Percentiles rank a stretch among this genome's conserved stretches.
phyloP scores from a whole-genome alignment of 441 rosid genomes.

The Arabidopsis hybrid region DNA sequence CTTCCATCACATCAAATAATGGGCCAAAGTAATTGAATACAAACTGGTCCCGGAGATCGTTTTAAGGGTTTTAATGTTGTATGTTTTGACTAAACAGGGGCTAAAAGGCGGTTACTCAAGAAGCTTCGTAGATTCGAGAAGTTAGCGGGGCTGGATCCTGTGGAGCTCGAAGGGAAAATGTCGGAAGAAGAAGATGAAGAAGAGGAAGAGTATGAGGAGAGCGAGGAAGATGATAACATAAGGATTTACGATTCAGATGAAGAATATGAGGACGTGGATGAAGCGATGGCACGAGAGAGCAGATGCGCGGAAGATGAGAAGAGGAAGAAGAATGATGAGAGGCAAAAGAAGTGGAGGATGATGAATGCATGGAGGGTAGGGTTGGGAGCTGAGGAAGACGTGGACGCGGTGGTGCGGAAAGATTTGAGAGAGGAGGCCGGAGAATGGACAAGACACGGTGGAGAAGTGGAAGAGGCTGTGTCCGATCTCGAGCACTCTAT shows the following conservation, averaged over 20 bases:
- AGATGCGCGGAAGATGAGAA: constrained; percentile 24
- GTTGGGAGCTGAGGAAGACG: constrained; percentile 36
- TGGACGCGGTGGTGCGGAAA: constrained; percentile 27
- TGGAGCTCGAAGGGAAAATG: constrained; percentile 79
- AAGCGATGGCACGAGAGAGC: constrained; percentile 22
- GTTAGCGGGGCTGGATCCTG: constrained; percentile 78
- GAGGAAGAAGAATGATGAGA: constrained; percentile 35
- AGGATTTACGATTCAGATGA: constrained; percentile 39
- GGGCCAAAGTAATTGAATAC: constrained; percentile 13
- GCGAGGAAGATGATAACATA: constrained; percentile 40
- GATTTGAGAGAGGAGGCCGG: constrained; percentile 39
- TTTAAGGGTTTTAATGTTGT: constrained; percentile 14
- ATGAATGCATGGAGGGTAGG: constrained; percentile 38
- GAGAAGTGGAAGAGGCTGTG: constrained; percentile 41
- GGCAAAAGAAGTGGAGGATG: constrained; percentile 40
- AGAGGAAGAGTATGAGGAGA: constrained; percentile 37
- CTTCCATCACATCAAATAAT: constrained; percentile 21
- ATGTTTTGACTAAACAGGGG: constrained; percentile 51
- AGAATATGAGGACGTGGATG: constrained; percentile 41
- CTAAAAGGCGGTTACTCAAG: constrained; percentile 67
- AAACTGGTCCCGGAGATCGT: constrained; percentile 19
- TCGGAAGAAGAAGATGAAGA: constrained; percentile 53
- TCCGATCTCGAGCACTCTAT: constrained; percentile 42
- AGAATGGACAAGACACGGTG: constrained; percentile 43
- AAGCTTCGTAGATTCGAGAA: constrained; percentile 86